Base-by-base conservation (phyloP, 1,139 yeast species). In the Kodamaea sp. region DNA sequence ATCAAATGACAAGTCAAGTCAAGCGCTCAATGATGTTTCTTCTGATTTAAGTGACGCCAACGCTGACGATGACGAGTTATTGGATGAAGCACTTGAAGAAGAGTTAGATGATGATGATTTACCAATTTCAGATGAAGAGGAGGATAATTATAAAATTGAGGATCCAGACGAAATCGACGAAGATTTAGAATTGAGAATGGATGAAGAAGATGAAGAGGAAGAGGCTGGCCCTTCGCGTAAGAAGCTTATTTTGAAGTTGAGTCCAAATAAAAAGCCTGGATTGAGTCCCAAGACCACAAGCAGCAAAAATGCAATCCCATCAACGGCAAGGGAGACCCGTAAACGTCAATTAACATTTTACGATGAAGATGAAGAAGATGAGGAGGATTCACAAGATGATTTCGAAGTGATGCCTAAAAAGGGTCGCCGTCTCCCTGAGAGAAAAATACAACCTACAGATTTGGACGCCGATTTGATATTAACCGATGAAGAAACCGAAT, bases 401-500 rank as follows among this genome's bases (percentile, higher is more conserved):
- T 48, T 47, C 32, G 41, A 42, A 8, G 49, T 35, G 29, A 44
- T 29, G 49, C 44, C 29, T 38, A 40, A 37, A 43, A 52, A 42
- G 48, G 41, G 42, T 44, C 34, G 35, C 22, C 42, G 24, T 27
- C 37, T 29, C 27, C 48, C 49, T 7, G 42, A 40, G 7, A 37
- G 36, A 24, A 36, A 26, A 30, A 28, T 41, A 12, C 44, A 43
- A 38, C 49, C 45, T 31, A 44, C 44, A 2, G 52, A 47, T n/a
- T 44, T 68, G 25, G 74, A 70, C 43, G 69, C 62, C 2, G 75
- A 70, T 33, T 55, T 70, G 38, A 49, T 68, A 3, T 57, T 70
- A 30, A 69, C 74, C 1, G 76, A 70, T 42, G 76, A 69, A 50
- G 74, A 68, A 45, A 55, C 62, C 7, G 76, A 70, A 43, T 66